Evolutionary conservation across 2,329 filamentous ascomycete species (phyloP).

Genomic region (Penicillium sclerotigenum): DNA sequence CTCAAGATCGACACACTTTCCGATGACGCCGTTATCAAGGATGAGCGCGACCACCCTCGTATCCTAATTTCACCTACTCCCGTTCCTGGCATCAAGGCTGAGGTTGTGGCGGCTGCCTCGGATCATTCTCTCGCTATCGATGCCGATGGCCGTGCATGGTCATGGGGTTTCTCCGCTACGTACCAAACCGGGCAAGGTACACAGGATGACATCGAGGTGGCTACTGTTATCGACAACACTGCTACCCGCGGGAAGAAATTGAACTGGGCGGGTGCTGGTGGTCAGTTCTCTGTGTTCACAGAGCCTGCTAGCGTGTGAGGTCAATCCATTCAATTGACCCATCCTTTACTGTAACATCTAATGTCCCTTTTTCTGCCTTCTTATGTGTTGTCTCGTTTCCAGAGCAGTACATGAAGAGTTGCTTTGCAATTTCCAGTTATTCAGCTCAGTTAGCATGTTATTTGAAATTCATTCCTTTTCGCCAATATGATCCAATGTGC

Average conservation of each 20-base stretch:
- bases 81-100: conserved; percentile 59
- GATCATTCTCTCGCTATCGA: conserved; percentile 73
- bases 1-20: conserved; percentile 56
- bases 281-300: conserved; percentile 61
- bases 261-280: conserved; percentile 77
- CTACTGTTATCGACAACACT: conserved; percentile 79
- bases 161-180: conserved; percentile 77
- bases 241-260: conserved; percentile 73
- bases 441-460: neutral
- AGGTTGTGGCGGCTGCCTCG: conserved; percentile 60
- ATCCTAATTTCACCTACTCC: conserved; percentile 66
- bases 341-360: conserved; percentile 1
- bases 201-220: conserved; percentile 73
- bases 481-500: neutral
- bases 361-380: neutral
- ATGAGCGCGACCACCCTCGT: conserved; percentile 63
- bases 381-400: neutral
- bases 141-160: conserved; percentile 66
- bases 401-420: neutral
- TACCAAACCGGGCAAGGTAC: conserved; percentile 77
- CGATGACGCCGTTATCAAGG: conserved; percentile 60
- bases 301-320: conserved; percentile 26
- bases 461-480: neutral
- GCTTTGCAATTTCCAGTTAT: neutral
- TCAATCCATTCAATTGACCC: neutral